Evolutionary conservation across 345 rosid genomes (phyloP), one percentile per base, ranked within the genome.

Genomic region (Populus davidiana): DNA sequence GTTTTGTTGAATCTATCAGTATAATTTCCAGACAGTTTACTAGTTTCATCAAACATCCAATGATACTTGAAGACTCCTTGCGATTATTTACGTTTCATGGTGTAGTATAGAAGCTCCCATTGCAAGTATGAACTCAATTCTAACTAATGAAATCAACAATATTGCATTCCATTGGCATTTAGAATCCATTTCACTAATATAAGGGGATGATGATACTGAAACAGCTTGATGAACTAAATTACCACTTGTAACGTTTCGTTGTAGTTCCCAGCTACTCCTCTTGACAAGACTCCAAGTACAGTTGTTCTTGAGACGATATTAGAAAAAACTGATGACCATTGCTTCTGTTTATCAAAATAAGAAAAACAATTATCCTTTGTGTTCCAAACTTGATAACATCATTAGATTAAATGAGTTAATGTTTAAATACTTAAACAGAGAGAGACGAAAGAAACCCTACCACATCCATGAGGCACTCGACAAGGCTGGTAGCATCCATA

Each of bases 241-340:
- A 91, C 94, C 89, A 89, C 85, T 86, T 82, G 83, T 36, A 88
- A 27, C 65, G 75, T 69, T 17, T 85, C 91, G 43, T 87, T 67
- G 44, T 77, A 77, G 70, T 35, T 86, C 36, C 79, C 78, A 1
- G 62, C 80, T 12, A 18, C 75, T 64, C 87, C 83, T 0, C 78
- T 67, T 17, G 84, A 81, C 67, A 88, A 8, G 33, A 82, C 74
- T 69, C 86, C 86, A 13, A 89, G n/a, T 13, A 78, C 4, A 21
- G 79, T 69, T 69, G 87, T 84, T 75, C 84, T 79, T 29, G 91
- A 73, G 62, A 91, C 85, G 36, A 88, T 77, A 36, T 36, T 79
- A 25, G 82, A 65, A 64, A 91, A 91, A 29, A 39, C 62, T 29
- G 44, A 41, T 0, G 85, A 73, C 93, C 91, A 88, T 49, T 81